A percentile compares a stretch with the other conserved stretches of the same genome.
Conservation (phyloP, 1,284 basidiomycete species). For the Xanthoconium separans region DNA sequence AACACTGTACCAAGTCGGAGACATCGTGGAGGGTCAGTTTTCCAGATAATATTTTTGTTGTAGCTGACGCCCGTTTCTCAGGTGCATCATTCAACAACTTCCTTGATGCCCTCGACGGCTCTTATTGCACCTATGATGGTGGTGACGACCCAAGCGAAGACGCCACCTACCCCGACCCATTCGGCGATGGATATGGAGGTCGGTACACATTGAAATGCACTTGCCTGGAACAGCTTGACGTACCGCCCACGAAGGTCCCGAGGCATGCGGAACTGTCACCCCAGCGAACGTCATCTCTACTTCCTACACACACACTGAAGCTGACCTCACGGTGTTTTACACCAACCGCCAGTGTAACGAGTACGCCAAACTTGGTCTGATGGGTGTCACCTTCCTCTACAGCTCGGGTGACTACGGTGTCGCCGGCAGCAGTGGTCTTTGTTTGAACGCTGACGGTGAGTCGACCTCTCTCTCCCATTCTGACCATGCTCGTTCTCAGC, state of each 20-base stretch:
- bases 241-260: constrained; percentile 20
- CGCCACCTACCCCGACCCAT: constrained; percentile 44
- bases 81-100: constrained; percentile 49
- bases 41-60: too few species aligned
- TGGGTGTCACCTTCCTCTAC: constrained; percentile 39
- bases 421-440: neutral
- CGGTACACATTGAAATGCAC: neutral
- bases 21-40: constrained; percentile 38
- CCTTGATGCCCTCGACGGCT: constrained; percentile 47
- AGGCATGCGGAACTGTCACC: constrained; percentile 39
- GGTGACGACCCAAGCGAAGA: constrained; percentile 44
- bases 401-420: constrained; percentile 4
- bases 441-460: neutral
- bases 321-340: constrained; percentile 40
- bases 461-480: neutral
- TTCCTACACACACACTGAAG: constrained; percentile 42
- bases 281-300: constrained; percentile 44
- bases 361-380: constrained; percentile 46
- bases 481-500: neutral
- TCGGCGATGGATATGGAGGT: constrained; percentile 36
- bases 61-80: constrained; percentile 12
- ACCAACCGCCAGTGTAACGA: constrained; percentile 45
- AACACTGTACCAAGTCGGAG: constrained; percentile 46
- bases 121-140: constrained; percentile 48
- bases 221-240: neutral